Evolutionary conservation across 2,329 filamentous ascomycete genomes (phyloP), one percentile per base, ranked within the genome.

Genomic region (Monilinia laxa): DNA sequence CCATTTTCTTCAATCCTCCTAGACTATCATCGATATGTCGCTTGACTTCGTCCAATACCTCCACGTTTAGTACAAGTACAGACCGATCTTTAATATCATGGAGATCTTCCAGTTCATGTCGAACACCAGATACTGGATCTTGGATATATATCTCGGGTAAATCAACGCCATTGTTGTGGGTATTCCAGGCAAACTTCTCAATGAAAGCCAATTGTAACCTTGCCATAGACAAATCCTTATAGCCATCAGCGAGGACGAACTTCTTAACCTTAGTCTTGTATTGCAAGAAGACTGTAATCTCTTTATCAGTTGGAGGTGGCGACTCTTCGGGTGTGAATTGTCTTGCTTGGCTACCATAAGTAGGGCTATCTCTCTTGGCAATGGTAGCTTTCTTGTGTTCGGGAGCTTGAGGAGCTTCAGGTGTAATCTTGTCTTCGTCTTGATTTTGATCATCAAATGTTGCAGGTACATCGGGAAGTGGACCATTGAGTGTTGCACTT

Each of bases 161-260:
- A 76, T 99, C 95, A 18, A 88, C 87, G 10, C 95, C 95, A 74
- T 97, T 96, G 68, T 92, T 90, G 73, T 98, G 93, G 0, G 94
- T 97, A 73, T 97, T 98, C 93, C 96, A 99, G 0, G 94, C 95
- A 76, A 99, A 99, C 77, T 97, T 99, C 73, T 99, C 95, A 73
- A 99, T 99, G 73, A 99, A 99, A 0, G 95, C 94, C 38, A 99
- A 84, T 77, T 99, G 94, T 67, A 99, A 79, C 31, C 93, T 87
- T 1, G 93, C 93, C 68, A 97, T 89, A 3, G 92, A 94, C 14
- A 99, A 83, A 69, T 94, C 92, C 42, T 89, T 88, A 71, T 89
- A 89, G 1, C 94, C 94, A 76, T 96, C 93, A 0, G 91, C 81
- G 45, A 98, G 84, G 20, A 97, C 87, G 76, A 96, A 96, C 77